Base-by-base conservation (phyloP, 495 filamentous ascomycete species). In the Aspergillus haitiensis region DNA sequence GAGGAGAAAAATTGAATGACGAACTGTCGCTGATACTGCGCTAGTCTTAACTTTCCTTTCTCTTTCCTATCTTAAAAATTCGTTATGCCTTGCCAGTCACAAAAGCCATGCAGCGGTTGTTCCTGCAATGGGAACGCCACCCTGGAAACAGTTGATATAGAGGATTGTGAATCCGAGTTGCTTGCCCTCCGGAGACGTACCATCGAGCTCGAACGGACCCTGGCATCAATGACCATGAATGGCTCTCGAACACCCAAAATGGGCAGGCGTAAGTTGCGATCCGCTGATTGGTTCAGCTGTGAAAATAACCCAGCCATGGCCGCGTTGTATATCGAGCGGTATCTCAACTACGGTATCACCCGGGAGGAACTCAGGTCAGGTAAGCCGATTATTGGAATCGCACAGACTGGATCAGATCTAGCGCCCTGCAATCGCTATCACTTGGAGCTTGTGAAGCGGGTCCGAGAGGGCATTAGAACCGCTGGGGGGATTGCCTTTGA, bases 331-430 rank as follows among this genome's bases (percentile, higher is more conserved):
- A 75, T 81, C 55, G 81, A 84, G 62, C 73, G 81, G n/a, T 82
- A 82, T 50, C 73, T 82, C 55, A 84, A 82, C 62, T 84, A 78
- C 47, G 81, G 81, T 3, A 67, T 84, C 18, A 84, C 81, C 0
- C 68, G 74, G 16, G 79, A 84, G 44, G 81, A 84, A 59, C 67
- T 84, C 6, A 75, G 79, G 70, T 79, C 78, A 12, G 77, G 75
- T 8, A 82, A 81, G 60, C 81, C 81, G n/a, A 78, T 84, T 63
- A 82, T 84, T 61, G 81, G 81, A 40, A 84, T 83, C 55, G 81
- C 80, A 0, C 80, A 84, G 66, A 79, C 80, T 2, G 81, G 81
- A 1, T 83, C 81, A 3, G 81, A 84, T 59, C 67, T 84, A 35
- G 71, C 80, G 2, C 79, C 81, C 3, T 84, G 81, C 59, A 84